These are phyloP conservation scores for Calonectria naviculata DNA, from an alignment of 2,329 filamentous ascomycete species.

Conservation along the genomic window DNA sequence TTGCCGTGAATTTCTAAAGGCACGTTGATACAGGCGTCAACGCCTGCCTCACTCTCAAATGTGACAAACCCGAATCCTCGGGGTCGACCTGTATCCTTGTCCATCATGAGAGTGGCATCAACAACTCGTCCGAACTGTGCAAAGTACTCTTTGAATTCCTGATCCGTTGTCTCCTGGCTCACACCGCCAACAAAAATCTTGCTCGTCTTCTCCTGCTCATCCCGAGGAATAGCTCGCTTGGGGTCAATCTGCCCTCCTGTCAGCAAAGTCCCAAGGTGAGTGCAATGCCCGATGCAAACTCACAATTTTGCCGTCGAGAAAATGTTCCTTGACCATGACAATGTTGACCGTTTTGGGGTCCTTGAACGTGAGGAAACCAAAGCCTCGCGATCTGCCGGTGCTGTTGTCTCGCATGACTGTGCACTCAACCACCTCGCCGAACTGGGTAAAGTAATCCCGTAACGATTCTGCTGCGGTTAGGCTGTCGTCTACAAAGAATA, in stretches of 20 bases:
- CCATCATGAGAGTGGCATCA: conserved; percentile 99
- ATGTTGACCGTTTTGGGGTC: conserved; percentile 98
- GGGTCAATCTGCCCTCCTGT: conserved; percentile 82
- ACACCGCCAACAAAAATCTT: conserved; percentile 99
- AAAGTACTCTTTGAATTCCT: conserved; percentile 97
- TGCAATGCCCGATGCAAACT: conserved; percentile 48
- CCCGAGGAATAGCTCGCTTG: conserved; percentile 95
- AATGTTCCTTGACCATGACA: conserved; percentile 99
- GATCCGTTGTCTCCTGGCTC: conserved; percentile 95
- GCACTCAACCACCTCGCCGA: conserved; percentile 96
- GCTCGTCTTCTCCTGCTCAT: conserved; percentile 97
- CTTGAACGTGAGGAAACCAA: conserved; percentile 97
- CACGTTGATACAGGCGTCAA: conserved; percentile 87
- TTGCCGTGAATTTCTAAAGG: conserved; percentile 95
- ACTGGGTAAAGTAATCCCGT: conserved; percentile 96
- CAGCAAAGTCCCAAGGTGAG: conserved; percentile 24
- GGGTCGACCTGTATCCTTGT: conserved; percentile 98
- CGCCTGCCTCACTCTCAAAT: conserved; percentile 94
- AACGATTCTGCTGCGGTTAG: conserved; percentile 78
- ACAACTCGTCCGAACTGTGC: conserved; percentile 96
- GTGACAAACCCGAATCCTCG: conserved; percentile 98
- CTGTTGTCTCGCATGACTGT: conserved; percentile 99
- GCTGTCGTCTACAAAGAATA: not conserved
- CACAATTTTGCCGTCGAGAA: conserved; percentile 98
- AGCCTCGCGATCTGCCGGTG: conserved; percentile 92